phyloP scores from a whole-genome alignment of 2,329 filamentous ascomycete species.

The Colletotrichum karsti region DNA sequence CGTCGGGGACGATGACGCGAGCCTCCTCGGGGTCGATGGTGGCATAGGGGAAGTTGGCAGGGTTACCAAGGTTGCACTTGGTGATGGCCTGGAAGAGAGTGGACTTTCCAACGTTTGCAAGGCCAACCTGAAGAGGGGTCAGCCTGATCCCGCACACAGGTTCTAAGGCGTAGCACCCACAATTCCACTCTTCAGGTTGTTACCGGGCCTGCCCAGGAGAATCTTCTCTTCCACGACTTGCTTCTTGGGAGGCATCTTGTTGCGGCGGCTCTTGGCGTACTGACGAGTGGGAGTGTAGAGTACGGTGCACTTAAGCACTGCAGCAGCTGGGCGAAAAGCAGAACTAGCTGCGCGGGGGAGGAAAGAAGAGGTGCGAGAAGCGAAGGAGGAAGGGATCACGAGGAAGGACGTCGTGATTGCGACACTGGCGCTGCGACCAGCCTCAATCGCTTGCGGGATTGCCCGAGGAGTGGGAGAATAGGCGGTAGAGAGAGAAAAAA shows the following conservation, averaged over 20 bases:
- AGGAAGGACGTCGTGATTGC: conserved; percentile 54
- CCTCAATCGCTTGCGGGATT: conserved; percentile 40
- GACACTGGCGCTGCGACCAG: conserved; percentile 51
- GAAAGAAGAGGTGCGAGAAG: conserved; percentile 62
- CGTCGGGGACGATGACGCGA: conserved; percentile 95
- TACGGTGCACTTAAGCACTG: conserved; percentile 60
- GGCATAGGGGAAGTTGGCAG: conserved; percentile 98
- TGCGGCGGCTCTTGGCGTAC: conserved; percentile 67
- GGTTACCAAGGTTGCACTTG: conserved; percentile 96
- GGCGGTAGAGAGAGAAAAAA: conserved; percentile 26
- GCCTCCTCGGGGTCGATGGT: conserved; percentile 99
- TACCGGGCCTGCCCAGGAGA: conserved; percentile 92
- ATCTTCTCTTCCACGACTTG: conserved; percentile 92
- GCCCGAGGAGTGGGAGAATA: conserved; percentile 17
- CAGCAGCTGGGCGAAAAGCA: conserved; percentile 64
- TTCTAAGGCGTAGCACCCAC: conserved; percentile 64
- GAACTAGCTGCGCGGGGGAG: conserved; percentile 71
- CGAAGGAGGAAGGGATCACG: conserved; percentile 51
- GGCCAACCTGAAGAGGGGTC: conserved; percentile 76
- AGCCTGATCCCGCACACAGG: conserved; percentile 39
- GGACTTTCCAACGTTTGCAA: conserved; percentile 99
- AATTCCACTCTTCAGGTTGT: conserved; percentile 99
- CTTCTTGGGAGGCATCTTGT: conserved; percentile 97
- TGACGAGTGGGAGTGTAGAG: conserved; percentile 58
- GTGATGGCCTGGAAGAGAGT: conserved; percentile 99